Base-by-base conservation (phyloP, 106 monocot species). In the Vanilla planifolia region DNA sequence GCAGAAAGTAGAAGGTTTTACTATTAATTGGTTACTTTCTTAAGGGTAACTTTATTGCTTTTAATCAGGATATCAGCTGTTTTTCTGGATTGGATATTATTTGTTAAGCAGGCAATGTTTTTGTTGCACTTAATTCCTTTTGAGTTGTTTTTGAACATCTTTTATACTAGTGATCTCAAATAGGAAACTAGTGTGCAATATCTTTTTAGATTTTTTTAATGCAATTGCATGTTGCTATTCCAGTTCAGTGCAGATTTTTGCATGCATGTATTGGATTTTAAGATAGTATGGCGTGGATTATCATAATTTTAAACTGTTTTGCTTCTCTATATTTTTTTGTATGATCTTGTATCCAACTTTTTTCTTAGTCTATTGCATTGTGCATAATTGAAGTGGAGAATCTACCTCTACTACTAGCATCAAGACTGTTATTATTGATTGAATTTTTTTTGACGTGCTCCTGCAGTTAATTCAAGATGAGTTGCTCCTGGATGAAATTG, bases 381-480 rank as follows among this genome's bases (percentile, higher is more conserved):
- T 34, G 3, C n/a, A n/a, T n/a, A n/a, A n/a, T n/a, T n/a, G n/a
- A n/a, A n/a, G n/a, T n/a, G n/a, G n/a, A n/a, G n/a, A n/a, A n/a
- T n/a, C n/a, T n/a, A n/a, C n/a, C n/a, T n/a, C 8, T 8, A 33
- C 21, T 63, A 55, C 63, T n/a, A n/a, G n/a, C n/a, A n/a, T n/a
- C n/a, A n/a, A 13, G 30, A 51, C 39, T 8, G 59, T 68, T 66
- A 23, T 59, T n/a, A n/a, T n/a, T n/a, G n/a, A n/a, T n/a, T n/a
- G n/a, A n/a, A n/a, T n/a, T n/a, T n/a, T n/a, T n/a, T n/a, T n/a
- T n/a, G n/a, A 33, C 41, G 66, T 64, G 47, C 33, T 43, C 29
- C 28, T 59, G 3, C 62, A 96, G 96, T 59, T 63, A 59, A 81
- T 96, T 57, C 84, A 91, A 48, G 96, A 96, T 77, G 79, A 79